Evolutionary conservation across 495 filamentous ascomycete species (phyloP), one percentile per base, ranked within the genome.

Genomic region (Cetradonia linearis): DNA sequence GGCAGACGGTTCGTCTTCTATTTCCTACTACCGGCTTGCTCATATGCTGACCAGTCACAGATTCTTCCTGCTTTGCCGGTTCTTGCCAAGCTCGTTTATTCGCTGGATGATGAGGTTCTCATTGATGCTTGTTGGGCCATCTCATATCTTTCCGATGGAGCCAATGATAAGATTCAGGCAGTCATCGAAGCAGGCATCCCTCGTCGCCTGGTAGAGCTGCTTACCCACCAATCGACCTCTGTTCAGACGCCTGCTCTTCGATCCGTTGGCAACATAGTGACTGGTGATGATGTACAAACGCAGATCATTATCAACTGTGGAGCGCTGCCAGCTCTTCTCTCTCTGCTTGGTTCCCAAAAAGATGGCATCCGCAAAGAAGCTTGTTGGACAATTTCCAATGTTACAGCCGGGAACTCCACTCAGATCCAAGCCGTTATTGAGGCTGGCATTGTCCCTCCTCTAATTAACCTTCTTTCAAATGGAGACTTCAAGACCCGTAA

Each of bases 61-160:
- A 99, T 99, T 67, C 78, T 88, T 33, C 94, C 94, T 47, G 94
- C 94, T 40, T 84, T 99, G n/a, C 91, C 93, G 5, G 89, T 99
- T 47, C 86, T 99, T 60, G 82, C 93, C 62, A 97, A 97, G 80
- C 82, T 99, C 36, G 92, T 97, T 48, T 99, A 97, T 74, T 97
- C 94, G 57, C 81, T 99, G 18, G 94, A 99, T 67, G 94, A 99
- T 62, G 94, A 99, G 71, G 94, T 99, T 52, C 77, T 99, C 63
- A 99, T 99, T 66, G 94, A 99, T 73, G 93, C 94, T 50, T 99
- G 94, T 82, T 99, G 94, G 94, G 94, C 94, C 56, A 96, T 99
- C 71, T 97, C 94, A 5, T 99, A 99, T 67, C 81, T 99, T 44
- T 97, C 94, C n/a, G 94, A 99, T 72, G 94, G 94, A 23, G 85